Evolutionary conservation across 2,329 filamentous ascomycete genomes (phyloP).

Genomic region (Colletotrichum musae): DNA sequence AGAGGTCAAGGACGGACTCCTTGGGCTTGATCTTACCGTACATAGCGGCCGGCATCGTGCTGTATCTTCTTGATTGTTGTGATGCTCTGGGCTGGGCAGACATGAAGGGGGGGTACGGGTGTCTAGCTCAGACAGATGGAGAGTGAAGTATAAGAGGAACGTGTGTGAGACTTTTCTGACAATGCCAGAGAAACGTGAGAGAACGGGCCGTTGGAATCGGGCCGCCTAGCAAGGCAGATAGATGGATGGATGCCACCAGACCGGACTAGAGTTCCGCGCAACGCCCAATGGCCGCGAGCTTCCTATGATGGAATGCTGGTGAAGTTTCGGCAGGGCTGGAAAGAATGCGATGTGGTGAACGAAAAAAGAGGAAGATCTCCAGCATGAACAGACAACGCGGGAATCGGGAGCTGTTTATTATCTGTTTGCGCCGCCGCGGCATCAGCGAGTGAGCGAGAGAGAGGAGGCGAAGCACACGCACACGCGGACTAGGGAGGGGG

Average conservation of each 20-base stretch:
- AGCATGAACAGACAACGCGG: constrained; percentile 2
- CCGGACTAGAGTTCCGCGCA: background rate
- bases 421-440: constrained; percentile 5
- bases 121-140: too few species aligned
- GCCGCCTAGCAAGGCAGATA: background rate
- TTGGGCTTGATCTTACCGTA: constrained; percentile 44
- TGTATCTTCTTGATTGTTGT: background rate
- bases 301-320: background rate
- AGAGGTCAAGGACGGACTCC: constrained; percentile 61
- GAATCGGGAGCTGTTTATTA: constrained; percentile 34
- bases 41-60: constrained; percentile 25
- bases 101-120: background rate
- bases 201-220: background rate
- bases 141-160: background rate
- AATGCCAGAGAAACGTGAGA: background rate
- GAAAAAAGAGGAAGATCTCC: background rate
- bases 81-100: constrained; percentile 11
- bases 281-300: background rate
- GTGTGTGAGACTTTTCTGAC: too few species aligned
- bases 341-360: background rate
- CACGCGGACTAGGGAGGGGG: too few species aligned
- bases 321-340: background rate
- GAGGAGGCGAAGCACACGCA: too few species aligned
- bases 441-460: too few species aligned
- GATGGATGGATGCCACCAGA: background rate